phyloP scores from a whole-genome alignment of 164 flowering plant genomes.

The Saururus chinensis region DNA sequence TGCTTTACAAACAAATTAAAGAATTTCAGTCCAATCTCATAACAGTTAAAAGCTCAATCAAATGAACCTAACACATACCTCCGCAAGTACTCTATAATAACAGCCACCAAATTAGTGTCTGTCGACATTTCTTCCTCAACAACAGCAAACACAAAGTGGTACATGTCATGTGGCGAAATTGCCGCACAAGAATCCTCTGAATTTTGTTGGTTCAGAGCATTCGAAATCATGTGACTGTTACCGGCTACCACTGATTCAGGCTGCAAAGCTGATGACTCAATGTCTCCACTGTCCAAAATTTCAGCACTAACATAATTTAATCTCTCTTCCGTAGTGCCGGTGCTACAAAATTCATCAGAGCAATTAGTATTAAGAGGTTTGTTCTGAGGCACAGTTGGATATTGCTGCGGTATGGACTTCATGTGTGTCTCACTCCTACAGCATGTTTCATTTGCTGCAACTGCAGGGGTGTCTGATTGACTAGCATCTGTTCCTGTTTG shows the following conservation, averaged over 20 bases:
- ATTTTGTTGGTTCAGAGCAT: slow-evolving; percentile 33
- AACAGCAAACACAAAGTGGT: slow-evolving; percentile 61
- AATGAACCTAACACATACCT: slow-evolving; percentile 37
- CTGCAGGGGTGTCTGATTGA: slow-evolving; percentile 9
- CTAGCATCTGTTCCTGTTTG: slow-evolving; percentile 21
- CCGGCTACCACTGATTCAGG: slow-evolving; percentile 25
- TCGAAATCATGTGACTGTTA: slow-evolving; percentile 23
- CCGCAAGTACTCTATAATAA: slow-evolving; percentile 75
- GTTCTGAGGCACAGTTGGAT: slow-evolving; percentile 7
- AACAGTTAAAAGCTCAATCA: neutral
- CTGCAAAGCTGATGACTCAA: slow-evolving; percentile 25
- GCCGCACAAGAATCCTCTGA: slow-evolving; percentile 51
- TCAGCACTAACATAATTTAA: slow-evolving; percentile 16
- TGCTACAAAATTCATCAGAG: slow-evolving; percentile 6
- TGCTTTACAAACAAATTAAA: neutral
- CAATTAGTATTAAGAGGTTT: slow-evolving; percentile 13
- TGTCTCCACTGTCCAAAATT: slow-evolving; percentile 13
- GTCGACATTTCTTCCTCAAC: slow-evolving; percentile 86
- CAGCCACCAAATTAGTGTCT: slow-evolving; percentile 70
- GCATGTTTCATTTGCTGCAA: slow-evolving; percentile 22
- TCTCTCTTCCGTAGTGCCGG: slow-evolving; percentile 15
- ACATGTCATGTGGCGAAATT: slow-evolving; percentile 87
- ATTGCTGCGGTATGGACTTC: slow-evolving; percentile 8
- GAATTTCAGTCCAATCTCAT: too few relatives aligned
- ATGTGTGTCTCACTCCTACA: slow-evolving; percentile 15